These are phyloP conservation scores for Phlebiopsis flavidoalba DNA, from an alignment of 768 basidiomycete genomes.

Conservation along the genomic window DNA sequence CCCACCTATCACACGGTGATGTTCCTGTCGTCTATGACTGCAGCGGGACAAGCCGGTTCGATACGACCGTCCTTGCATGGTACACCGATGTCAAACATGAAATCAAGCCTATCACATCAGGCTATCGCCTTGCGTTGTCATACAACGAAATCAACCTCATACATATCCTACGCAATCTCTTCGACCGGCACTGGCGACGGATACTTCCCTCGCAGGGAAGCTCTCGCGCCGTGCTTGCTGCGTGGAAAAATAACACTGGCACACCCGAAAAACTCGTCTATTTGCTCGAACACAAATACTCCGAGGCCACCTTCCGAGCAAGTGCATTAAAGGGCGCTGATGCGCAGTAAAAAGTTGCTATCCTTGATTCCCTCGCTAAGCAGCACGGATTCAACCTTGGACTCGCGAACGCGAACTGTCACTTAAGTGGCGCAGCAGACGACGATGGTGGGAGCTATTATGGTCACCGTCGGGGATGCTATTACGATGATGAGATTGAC, in stretches of 20 bases:
- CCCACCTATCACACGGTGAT: conserved; percentile 36
- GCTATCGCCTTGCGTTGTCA: conserved; percentile 45
- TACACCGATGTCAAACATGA: conserved; percentile 50
- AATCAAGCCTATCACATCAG: conserved; percentile 42
- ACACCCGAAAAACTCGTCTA: conserved; percentile 24
- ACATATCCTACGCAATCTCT: conserved; percentile 29
- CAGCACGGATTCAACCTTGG: conserved; percentile 31
- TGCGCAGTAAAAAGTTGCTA: conserved; percentile 26
- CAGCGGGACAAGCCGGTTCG: conserved; percentile 23
- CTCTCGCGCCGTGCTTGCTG: conserved; percentile 31
- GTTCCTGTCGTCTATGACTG: conserved; percentile 32
- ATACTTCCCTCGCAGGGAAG: conserved; percentile 13
- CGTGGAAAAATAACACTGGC: conserved; percentile 29
- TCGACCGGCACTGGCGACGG: conserved; percentile 26
- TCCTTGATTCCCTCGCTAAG: conserved; percentile 28
- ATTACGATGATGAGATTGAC: neutral
- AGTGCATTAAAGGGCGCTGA: conserved; percentile 36
- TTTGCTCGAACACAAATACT: conserved; percentile 32
- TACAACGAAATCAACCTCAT: too few species aligned
- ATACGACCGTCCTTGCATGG: conserved; percentile 41
- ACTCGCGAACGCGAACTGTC: conserved; percentile 31
- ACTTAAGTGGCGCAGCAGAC: conserved; percentile 15
- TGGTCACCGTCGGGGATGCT: neutral
- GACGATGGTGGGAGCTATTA: conserved; percentile 4
- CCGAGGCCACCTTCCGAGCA: conserved; percentile 20